phyloP scores from a whole-genome alignment of 257 asterid species.

The Solanum sitiens region DNA sequence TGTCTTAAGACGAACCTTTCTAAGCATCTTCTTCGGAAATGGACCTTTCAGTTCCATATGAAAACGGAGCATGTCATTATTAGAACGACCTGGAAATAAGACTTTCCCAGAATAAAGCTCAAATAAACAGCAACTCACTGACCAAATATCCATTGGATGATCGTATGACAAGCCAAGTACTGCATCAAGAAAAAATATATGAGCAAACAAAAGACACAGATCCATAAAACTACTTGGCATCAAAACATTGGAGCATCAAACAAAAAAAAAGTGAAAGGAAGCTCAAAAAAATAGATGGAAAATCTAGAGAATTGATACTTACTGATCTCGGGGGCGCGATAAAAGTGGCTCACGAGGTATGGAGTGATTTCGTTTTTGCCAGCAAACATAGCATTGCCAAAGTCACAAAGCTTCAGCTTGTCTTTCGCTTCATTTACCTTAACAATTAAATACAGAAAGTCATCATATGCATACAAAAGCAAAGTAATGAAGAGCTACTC shows the following conservation, averaged over 20 bases:
- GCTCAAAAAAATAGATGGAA: neutral
- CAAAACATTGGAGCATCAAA: neutral
- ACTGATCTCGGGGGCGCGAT: conserved; percentile 96
- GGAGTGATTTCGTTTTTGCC: conserved; percentile 96
- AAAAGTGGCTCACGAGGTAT: conserved; percentile 91
- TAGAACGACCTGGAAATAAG: conserved; percentile 78
- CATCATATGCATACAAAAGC: neutral
- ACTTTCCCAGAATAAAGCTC: conserved; percentile 92
- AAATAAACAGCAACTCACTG: conserved; percentile 91
- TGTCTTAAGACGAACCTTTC: neutral
- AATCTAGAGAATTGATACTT: conserved; percentile 13
- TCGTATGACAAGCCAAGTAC: conserved; percentile 90
- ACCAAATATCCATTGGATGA: conserved; percentile 96
- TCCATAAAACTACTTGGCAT: neutral
- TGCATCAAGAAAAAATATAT: conserved; percentile 15
- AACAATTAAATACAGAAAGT: conserved; percentile 3
- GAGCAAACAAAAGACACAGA: neutral
- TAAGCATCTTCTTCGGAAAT: conserved; percentile 87
- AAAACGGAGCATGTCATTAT: conserved; percentile 97
- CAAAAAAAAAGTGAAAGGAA: neutral
- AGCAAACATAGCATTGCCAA: conserved; percentile 98
- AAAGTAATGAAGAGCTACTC: neutral
- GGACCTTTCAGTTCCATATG: conserved; percentile 92
- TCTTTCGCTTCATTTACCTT: conserved; percentile 91
- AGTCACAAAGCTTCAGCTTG: conserved; percentile 86